These are phyloP conservation scores for Flagelloscypha sp. DNA, from an alignment of 768 basidiomycete species.

Conservation along the genomic window DNA sequence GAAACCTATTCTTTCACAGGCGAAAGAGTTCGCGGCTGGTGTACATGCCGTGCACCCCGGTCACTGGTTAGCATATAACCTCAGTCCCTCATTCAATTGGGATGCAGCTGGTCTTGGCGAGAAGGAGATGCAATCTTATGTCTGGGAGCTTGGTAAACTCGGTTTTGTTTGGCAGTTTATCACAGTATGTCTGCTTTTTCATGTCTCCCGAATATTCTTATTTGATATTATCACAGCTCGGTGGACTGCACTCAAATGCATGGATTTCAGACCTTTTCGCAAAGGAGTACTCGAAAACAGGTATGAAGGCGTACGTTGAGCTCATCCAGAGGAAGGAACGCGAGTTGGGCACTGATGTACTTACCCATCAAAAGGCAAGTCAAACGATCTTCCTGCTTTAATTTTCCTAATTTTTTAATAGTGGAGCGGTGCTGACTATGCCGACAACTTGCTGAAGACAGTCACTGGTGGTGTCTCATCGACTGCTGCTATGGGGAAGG, in stretches of 20 bases:
- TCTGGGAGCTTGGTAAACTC: constrained; percentile 91
- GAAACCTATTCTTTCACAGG: constrained; percentile 86
- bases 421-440: constrained; percentile 96
- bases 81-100: constrained; percentile 93
- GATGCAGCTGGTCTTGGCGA: constrained; percentile 85
- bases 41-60: constrained; percentile 76
- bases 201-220: constrained; percentile 2
- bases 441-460: constrained; percentile 86
- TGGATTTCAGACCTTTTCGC: constrained; percentile 96
- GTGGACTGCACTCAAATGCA: constrained; percentile 93
- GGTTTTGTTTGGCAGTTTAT: constrained; percentile 99
- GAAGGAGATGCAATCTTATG: constrained; percentile 77
- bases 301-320: constrained; percentile 99
- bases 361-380: constrained; percentile 91
- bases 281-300: constrained; percentile 78
- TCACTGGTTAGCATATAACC: constrained; percentile 95
- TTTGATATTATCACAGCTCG: constrained; percentile 51
- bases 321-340: constrained; percentile 87
- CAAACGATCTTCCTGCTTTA: not conserved
- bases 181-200: constrained; percentile 51
- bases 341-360: constrained; percentile 89
- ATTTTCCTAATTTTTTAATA: constrained; percentile 22
- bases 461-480: constrained; percentile 96
- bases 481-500: constrained; percentile 98
- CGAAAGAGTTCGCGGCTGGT: constrained; percentile 83